Evolutionary conservation across 2,329 filamentous ascomycete species (phyloP).

Genomic region (Reticulascus tulasneorum): DNA sequence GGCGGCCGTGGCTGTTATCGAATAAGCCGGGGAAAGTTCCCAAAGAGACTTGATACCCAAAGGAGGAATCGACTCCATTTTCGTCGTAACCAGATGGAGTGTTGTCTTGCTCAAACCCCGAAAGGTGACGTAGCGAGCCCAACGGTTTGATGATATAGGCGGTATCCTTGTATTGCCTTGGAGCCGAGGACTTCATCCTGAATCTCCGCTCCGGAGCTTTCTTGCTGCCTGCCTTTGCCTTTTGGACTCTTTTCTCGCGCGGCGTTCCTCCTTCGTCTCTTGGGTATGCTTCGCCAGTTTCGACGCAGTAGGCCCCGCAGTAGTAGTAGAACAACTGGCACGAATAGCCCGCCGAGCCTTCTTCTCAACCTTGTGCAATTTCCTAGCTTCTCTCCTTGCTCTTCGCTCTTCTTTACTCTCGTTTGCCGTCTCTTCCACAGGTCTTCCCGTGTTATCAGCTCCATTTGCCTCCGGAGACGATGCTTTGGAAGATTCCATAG

Average conservation of each 20-base stretch:
- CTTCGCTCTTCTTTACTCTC: slow-evolving; percentile 24
- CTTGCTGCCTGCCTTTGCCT: slow-evolving; percentile 17
- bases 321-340: slow-evolving; percentile 13
- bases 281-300: slow-evolving; percentile 18
- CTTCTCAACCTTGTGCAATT: slow-evolving; percentile 30
- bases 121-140: too few relatives aligned
- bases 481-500: too few relatives aligned
- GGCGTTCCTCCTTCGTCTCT: slow-evolving; percentile 41
- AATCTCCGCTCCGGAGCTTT: slow-evolving; percentile 5
- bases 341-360: too few relatives aligned
- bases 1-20: slow-evolving; percentile 77
- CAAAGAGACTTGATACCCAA: slow-evolving; percentile 44
- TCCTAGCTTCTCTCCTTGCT: slow-evolving; percentile 23
- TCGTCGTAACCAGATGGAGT: too few relatives aligned
- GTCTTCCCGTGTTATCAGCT: slow-evolving; percentile 3
- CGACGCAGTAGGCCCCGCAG: slow-evolving; percentile 25
- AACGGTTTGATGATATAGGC: too few relatives aligned
- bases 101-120: too few relatives aligned
- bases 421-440: slow-evolving; percentile 10
- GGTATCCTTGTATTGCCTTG: too few relatives aligned
- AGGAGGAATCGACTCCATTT: neutral
- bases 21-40: slow-evolving; percentile 69
- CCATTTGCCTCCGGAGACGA: too few relatives aligned
- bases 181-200: slow-evolving; percentile 2
- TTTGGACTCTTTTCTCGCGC: slow-evolving; percentile 30